These are phyloP conservation scores for Amoebophrya sp. DNA, from an alignment of 169 alveolate species.

Conservation along the genomic window DNA sequence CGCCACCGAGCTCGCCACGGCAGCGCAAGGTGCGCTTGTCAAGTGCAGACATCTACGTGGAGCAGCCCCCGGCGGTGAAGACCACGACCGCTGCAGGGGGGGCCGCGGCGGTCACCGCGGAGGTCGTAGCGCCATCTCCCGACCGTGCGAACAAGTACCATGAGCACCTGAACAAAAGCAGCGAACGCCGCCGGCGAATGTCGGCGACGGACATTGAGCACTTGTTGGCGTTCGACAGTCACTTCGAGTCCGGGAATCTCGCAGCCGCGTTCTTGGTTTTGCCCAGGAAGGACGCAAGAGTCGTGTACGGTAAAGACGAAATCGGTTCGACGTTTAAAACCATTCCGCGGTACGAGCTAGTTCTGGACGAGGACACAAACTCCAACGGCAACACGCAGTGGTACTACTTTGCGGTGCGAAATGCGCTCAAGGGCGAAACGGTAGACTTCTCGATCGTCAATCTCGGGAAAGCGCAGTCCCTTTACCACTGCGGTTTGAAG, in stretches of 20 bases:
- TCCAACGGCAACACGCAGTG: constrained; percentile 74
- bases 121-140: too few relatives aligned
- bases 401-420: constrained; percentile 66
- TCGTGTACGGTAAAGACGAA: too few relatives aligned
- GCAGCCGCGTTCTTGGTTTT: constrained; percentile 70
- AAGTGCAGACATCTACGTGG: too few relatives aligned
- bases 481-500: constrained; percentile 63
- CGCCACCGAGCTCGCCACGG: too few relatives aligned
- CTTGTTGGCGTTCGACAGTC: constrained; percentile 74
- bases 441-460: constrained; percentile 56
- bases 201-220: background rate
- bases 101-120: too few relatives aligned
- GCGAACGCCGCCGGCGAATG: background rate
- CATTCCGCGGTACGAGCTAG: constrained; percentile 63
- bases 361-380: constrained; percentile 71
- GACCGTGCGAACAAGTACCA: background rate
- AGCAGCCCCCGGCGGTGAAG: too few relatives aligned
- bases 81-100: too few relatives aligned
- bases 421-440: constrained; percentile 41
- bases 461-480: constrained; percentile 54
- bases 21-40: too few relatives aligned
- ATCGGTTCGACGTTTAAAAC: too few relatives aligned
- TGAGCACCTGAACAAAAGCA: background rate
- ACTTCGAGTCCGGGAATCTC: constrained; percentile 83
- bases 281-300: too few relatives aligned